These are phyloP conservation scores for Lactarius pseudohatsudake DNA, from an alignment of 768 basidiomycete genomes.

Conservation along the genomic window DNA sequence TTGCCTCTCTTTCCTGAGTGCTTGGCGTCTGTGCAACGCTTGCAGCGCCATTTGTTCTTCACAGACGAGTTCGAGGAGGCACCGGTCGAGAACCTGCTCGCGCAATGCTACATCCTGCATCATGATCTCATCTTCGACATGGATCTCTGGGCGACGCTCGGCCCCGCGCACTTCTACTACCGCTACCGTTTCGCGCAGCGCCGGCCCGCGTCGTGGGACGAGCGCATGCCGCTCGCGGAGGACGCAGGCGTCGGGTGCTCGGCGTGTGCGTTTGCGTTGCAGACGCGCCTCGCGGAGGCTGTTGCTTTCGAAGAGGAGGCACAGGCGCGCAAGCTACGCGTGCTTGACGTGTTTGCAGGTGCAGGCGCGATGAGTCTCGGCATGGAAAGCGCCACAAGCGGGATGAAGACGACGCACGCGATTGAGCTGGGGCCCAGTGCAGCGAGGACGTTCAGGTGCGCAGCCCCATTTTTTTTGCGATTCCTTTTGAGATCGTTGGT, in stretches of 20 bases:
- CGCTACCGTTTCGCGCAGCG: conserved; percentile 49
- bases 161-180: conserved; percentile 52
- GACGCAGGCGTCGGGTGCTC: conserved; percentile 47
- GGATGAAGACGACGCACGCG: conserved; percentile 59
- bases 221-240: conserved; percentile 36
- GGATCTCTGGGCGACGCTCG: conserved; percentile 32
- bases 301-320: conserved; percentile 37
- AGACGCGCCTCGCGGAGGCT: conserved; percentile 23
- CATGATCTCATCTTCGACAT: conserved; percentile 34
- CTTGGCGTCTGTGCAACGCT: neutral
- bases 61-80: conserved; percentile 48
- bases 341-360: conserved; percentile 47
- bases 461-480: conserved; percentile 8
- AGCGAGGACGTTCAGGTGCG: conserved; percentile 61
- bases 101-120: conserved; percentile 49
- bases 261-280: conserved; percentile 40
- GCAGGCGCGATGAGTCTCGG: conserved; percentile 63
- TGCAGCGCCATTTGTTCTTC: conserved; percentile 60
- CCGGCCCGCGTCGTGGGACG: conserved; percentile 37
- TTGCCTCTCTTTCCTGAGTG: neutral
- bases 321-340: conserved; percentile 32
- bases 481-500: conserved; percentile 3
- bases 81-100: conserved; percentile 43
- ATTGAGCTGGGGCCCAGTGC: conserved; percentile 79
- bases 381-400: conserved; percentile 50